These are phyloP conservation scores for Oryza meridionalis DNA, from an alignment of 176 grass and related monocot genomes.

Conservation along the genomic window DNA sequence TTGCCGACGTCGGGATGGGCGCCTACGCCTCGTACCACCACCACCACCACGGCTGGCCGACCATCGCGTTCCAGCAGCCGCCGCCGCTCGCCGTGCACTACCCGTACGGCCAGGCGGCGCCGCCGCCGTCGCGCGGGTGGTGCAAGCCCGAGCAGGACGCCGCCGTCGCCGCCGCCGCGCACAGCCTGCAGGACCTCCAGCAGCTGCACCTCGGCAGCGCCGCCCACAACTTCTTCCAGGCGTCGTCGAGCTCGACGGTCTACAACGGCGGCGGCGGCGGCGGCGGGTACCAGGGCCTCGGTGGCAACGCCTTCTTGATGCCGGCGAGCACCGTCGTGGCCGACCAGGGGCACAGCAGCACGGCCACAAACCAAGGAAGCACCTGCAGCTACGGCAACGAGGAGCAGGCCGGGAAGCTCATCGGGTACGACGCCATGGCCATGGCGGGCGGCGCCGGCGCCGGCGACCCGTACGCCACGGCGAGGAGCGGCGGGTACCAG, in stretches of 20 bases:
- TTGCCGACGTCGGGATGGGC: constrained; percentile 40
- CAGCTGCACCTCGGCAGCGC: constrained; percentile 55
- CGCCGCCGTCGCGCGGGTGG: constrained; percentile 51
- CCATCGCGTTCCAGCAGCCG: constrained; percentile 66
- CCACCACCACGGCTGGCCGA: constrained; percentile 59
- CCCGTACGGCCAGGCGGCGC: constrained; percentile 42
- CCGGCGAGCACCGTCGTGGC: constrained; percentile 43
- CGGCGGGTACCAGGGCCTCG: constrained; percentile 38
- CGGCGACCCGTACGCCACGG: constrained; percentile 32
- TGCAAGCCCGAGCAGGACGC: constrained; percentile 65
- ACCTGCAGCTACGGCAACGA: constrained; percentile 49
- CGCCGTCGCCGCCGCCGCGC: constrained; percentile 27
- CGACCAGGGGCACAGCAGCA: constrained; percentile 54
- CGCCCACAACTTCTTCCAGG: constrained; percentile 61
- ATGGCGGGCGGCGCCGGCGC: constrained; percentile 29
- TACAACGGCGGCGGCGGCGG: constrained; percentile 31
- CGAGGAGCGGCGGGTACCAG: constrained; percentile 62
- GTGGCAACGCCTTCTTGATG: constrained; percentile 37
- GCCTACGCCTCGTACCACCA: constrained; percentile 39
- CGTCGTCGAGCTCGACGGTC: constrained; percentile 51
- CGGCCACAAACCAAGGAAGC: constrained; percentile 44
- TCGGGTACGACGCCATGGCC: constrained; percentile 43
- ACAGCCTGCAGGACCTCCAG: constrained; percentile 54
- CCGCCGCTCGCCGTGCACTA: constrained; percentile 59
- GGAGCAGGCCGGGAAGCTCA: constrained; percentile 45